Base-by-base conservation (phyloP, 768 basidiomycete species). In the Rhodotorula graminis region DNA sequence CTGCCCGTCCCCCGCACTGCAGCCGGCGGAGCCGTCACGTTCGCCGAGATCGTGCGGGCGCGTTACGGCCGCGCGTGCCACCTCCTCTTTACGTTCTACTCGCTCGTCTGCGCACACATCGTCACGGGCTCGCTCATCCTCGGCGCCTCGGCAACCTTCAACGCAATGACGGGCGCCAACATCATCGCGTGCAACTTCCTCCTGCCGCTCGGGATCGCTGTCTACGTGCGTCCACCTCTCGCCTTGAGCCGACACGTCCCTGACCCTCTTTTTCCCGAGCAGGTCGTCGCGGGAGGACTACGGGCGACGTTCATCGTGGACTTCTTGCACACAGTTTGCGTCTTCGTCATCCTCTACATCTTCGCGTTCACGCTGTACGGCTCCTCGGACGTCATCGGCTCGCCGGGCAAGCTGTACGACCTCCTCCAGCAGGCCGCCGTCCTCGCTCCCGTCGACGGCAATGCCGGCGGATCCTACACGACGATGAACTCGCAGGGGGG, bases 121-220 rank as follows among this genome's bases (percentile, higher is more conserved):
- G 92, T 93, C n/a, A 91, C 90, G 0, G 79, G 59, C 11, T 42
- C 57, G 2, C 44, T 56, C 6, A 25, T 77, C 14, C 61, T 90
- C 88, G 19, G 91, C 90, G 89, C 83, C 89, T 90, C 21, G 89
- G 93, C 93, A 0, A 94, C 93, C 1, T 93, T 97, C 57, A 88
- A 88, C 0, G 87, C 87, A 74, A 80, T 97, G 72, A 93, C 93
- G 0, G 93, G 92, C 0, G 25, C 85, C 91, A 72, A 92, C 91
- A 52, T 92, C 92, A 0, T 93, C 63, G 73, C 69, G 18, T 59
- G 49, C 64, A 68, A 91, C 79, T 95, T 95, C 85, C 83, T 96
- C 49, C 91, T 93, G 49, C 93, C 93, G 4, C 80, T 91, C 31
- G 91, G 91, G 1, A 93, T 94, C 9, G 86, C 90, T 1, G 88